Conservation (phyloP, 352 stramenopile genomes). For the Paralagenidium karlingii region DNA sequence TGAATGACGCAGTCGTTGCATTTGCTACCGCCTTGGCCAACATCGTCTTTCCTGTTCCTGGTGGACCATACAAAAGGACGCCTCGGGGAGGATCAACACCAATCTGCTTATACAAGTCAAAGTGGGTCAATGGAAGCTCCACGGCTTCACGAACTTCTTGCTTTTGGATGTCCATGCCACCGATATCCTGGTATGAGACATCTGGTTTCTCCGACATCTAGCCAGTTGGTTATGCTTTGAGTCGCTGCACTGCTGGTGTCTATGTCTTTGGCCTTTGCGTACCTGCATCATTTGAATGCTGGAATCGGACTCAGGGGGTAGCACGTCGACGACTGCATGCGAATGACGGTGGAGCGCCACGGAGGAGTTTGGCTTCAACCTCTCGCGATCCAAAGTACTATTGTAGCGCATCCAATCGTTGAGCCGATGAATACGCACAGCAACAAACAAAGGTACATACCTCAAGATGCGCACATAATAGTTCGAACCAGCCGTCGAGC, state of each 20-base stretch:
- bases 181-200: conserved; percentile 94
- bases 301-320: conserved; percentile 97
- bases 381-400: conserved; percentile 96
- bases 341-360: conserved; percentile 98
- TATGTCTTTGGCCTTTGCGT: background rate
- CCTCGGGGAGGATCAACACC: conserved; percentile 98
- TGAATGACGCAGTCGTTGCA: conserved; percentile 98
- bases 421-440: background rate
- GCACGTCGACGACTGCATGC: conserved; percentile 97
- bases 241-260: background rate
- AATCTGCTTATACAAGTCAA: conserved; percentile 99
- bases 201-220: conserved; percentile 97
- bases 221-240: background rate
- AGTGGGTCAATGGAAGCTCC: conserved; percentile 98
- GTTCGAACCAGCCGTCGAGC: conserved; percentile 94
- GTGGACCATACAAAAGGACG: conserved; percentile 96
- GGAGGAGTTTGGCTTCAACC: conserved; percentile 98
- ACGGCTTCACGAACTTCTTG: conserved; percentile 97
- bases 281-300: conserved; percentile 97
- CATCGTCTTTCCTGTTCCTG: conserved; percentile 97
- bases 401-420: background rate
- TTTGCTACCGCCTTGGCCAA: conserved; percentile 99
- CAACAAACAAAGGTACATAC: background rate
- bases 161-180: conserved; percentile 99
- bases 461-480: conserved; percentile 98